Base-by-base conservation (phyloP, 2,329 filamentous ascomycete genomes). In the Botrytis medusae region DNA sequence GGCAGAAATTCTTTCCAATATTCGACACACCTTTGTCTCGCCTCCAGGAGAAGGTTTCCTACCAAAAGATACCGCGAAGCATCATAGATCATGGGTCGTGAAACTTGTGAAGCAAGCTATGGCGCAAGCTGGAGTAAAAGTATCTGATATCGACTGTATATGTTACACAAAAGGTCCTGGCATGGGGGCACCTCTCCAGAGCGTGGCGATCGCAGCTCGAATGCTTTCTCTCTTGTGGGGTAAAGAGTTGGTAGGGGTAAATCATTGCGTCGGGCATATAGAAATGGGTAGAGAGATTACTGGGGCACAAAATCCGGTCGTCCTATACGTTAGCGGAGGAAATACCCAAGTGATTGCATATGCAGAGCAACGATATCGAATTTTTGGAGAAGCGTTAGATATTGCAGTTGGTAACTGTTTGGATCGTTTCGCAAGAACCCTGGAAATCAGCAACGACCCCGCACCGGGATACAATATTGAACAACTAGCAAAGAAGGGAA, bases 321-420 rank as follows among this genome's bases (percentile, higher is more conserved):
- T 99, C 65, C 86, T 99, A 57, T 99, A 99, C 83, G 96, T 98
- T 59, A 94, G 90, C 34, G 96, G 96, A 75, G 96, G 96, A 74
- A 99, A 99, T 85, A 97, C 95, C 22, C 95, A 99, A 84, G 95
- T 98, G 40, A 98, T 98, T 77, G 96, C 96, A 64, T 99, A 98
- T 84, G 94, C 94, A 51, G 93, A 95, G 76, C 93, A 95, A 81
- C 89, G 95, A 73, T 99, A 99, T 85, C 92, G 96, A 73, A 99
- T 99, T 81, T 99, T 99, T 82, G 96, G 96, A 75, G 96, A 99
- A 85, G 95, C 96, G 2, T 90, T 99, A 69, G 96, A 99, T 81
- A 98, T 98, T 77, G 96, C 96, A 22, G 95, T 99, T 18, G 96
- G 96, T 7, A 99, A 99, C 84, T 98, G 96, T 82, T 89, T 99